A percentile compares a stretch with the other conserved stretches of the same genome.
phyloP scores from a whole-genome alignment of 768 basidiomycete species.

The Boletus tomentosulus region DNA sequence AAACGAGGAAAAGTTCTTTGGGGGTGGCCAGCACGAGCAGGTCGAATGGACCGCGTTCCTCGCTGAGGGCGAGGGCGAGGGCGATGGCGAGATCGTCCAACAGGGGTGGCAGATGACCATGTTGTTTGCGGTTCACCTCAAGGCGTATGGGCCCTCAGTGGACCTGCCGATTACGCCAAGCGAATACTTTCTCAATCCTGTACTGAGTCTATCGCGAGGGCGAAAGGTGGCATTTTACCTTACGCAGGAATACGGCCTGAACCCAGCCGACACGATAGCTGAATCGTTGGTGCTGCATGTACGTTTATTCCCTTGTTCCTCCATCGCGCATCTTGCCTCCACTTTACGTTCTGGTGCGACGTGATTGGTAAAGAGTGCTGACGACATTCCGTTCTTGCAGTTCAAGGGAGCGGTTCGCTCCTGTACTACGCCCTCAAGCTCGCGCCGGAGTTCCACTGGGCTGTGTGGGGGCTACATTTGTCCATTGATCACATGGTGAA shows the following conservation, averaged over 20 bases:
- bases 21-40: slow-evolving; percentile 56
- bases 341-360: slow-evolving; percentile 2
- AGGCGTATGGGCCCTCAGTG: slow-evolving; percentile 59
- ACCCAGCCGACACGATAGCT: slow-evolving; percentile 65
- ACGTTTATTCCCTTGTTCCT: slow-evolving; percentile 27
- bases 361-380: slow-evolving; percentile 13
- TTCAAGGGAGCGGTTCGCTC: slow-evolving; percentile 74
- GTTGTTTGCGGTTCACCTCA: slow-evolving; percentile 68
- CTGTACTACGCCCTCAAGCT: slow-evolving; percentile 78
- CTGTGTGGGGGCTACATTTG: slow-evolving; percentile 80
- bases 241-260: slow-evolving; percentile 61
- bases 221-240: slow-evolving; percentile 71
- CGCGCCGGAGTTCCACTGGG: slow-evolving; percentile 70
- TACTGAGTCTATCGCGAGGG: slow-evolving; percentile 69
- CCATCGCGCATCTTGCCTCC: slow-evolving; percentile 2
- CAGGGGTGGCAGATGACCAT: slow-evolving; percentile 67
- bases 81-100: slow-evolving; percentile 65
- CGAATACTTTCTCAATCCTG: slow-evolving; percentile 71
- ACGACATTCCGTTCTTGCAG: slow-evolving; percentile 34
- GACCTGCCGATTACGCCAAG: slow-evolving; percentile 70
- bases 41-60: slow-evolving; percentile 79
- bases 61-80: slow-evolving; percentile 70
- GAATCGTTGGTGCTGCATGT: slow-evolving; percentile 70
- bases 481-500: slow-evolving; percentile 68
- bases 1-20: slow-evolving; percentile 57